phyloP scores from a whole-genome alignment of 83 land plant genomes.

The Picea engelmannii region DNA sequence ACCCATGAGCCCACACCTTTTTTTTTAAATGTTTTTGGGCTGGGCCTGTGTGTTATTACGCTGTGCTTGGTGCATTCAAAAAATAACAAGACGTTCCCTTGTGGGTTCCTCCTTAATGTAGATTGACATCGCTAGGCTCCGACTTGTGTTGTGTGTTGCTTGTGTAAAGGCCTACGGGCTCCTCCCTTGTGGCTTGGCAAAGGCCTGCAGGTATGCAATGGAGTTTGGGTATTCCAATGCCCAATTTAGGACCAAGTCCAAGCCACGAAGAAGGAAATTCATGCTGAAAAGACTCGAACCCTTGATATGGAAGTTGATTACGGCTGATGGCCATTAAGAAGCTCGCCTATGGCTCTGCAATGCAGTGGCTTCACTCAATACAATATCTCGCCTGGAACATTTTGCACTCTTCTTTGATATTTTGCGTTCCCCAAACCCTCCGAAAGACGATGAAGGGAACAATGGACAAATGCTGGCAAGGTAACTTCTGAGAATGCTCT shows the following conservation, averaged over 20 bases:
- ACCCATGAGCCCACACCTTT: too few species aligned
- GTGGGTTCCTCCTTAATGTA: too few species aligned
- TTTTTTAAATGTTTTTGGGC: too few species aligned
- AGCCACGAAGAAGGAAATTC: constrained; percentile 21
- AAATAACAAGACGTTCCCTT: too few species aligned
- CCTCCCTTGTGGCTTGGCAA: too few species aligned
- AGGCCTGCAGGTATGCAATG: too few species aligned
- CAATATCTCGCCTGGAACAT: constrained; percentile 37
- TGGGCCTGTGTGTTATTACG: too few species aligned
- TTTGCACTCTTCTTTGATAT: constrained; percentile 38
- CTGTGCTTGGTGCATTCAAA: too few species aligned
- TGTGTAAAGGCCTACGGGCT: too few species aligned
- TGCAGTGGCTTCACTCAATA: constrained; percentile 36
- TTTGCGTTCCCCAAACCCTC: constrained; percentile 24
- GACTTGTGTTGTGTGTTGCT: too few species aligned
- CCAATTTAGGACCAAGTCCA: not conserved
- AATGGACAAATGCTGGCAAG: constrained; percentile 24
- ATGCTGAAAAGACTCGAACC: constrained; percentile 37
- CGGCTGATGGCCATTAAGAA: constrained; percentile 48
- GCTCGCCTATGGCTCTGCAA: constrained; percentile 71
- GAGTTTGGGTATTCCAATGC: too few species aligned
- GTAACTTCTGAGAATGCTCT: constrained; percentile 48
- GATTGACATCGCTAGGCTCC: too few species aligned
- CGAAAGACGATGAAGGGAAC: not conserved
- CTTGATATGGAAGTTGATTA: constrained; percentile 40